Base-by-base conservation (phyloP, 75 land plant species). In the Sequoia sempervirens region DNA sequence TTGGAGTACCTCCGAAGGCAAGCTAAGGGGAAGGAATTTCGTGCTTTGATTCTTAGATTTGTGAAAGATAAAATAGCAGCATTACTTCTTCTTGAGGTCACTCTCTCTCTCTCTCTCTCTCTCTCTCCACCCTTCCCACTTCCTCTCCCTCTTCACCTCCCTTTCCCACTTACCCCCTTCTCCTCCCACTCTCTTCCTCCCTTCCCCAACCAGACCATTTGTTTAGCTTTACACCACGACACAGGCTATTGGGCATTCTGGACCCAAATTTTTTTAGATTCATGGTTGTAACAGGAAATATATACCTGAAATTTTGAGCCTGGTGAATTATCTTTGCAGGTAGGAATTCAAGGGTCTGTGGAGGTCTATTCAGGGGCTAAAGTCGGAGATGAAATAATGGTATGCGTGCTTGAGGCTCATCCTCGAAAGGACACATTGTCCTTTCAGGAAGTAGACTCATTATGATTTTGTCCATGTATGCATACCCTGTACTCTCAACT, bases 1-100 rank as follows among this genome's bases (percentile, higher is more conserved):
- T 74, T 98, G 85, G 99, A 93, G 79, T 98, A 87, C 64, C 75
- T 98, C 38, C 94, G 95, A 84, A 90, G 97, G 84, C 95, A 96
- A 84, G 95, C 94, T 23, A 90, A 86, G 83, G 93, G 87, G 70
- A 95, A 79, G 84, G 86, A 20, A 17, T 98, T 86, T 75, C 88
- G 85, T 75, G 99, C 97, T 13, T 87, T 93, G 85, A 84, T 98
- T 50, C 91, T 97, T 66, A 93, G 93, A 70, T 91, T 95, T 83
- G 87, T 97, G 79, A 94, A 92, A 85, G 95, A 95, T 84, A 89
- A 91, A 38, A 73, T 70, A 13, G 98, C 94, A 37, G 79, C 92
- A 37, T 80, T 97, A 37, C 88, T 97, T 41, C 66, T 97, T 72
- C 23, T 87, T 3, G 98, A 97, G 99, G 99, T 94, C 85, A 73